Evolutionary conservation across 169 alveolate genomes (phyloP).

Genomic region (Cyclospora cayetanensis): DNA sequence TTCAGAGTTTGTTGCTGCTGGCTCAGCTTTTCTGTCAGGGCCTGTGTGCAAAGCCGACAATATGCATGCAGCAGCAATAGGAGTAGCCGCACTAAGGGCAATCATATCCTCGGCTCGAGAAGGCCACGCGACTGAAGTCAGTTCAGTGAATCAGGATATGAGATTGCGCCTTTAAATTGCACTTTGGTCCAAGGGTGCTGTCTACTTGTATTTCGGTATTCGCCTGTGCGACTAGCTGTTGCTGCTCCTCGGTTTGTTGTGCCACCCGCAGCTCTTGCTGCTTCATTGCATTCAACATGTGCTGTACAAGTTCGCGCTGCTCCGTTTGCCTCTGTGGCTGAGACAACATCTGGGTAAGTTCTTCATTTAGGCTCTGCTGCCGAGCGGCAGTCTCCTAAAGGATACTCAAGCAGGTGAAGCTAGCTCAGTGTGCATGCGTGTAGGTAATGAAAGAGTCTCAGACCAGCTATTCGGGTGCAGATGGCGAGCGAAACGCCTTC

Average conservation of each 20-base stretch:
- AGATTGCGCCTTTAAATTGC: not conserved
- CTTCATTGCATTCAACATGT: not conserved
- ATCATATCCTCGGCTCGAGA: not conserved
- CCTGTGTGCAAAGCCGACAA: not conserved
- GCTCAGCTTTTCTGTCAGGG: not conserved
- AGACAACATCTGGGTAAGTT: not conserved
- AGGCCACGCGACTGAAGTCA: not conserved
- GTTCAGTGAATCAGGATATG: not conserved
- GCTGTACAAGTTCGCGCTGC: not conserved
- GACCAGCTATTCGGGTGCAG: not conserved
- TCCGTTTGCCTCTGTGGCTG: not conserved
- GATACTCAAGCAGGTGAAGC: not conserved
- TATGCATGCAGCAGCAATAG: not conserved
- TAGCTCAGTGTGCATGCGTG: not conserved
- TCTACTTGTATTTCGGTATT: not conserved
- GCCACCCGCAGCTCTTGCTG: not conserved
- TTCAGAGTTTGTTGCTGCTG: conserved; percentile 12
- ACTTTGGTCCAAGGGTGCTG: not conserved
- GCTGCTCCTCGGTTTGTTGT: not conserved
- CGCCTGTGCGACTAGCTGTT: not conserved
- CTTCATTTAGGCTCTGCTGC: not conserved
- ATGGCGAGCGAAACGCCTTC: not conserved
- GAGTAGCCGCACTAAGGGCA: not conserved
- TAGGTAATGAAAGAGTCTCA: not conserved
- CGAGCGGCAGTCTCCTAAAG: not conserved